Evolutionary conservation across 1,284 basidiomycete genomes (phyloP), one percentile per base, ranked within the genome.

Genomic region (Fistulina hepatica): DNA sequence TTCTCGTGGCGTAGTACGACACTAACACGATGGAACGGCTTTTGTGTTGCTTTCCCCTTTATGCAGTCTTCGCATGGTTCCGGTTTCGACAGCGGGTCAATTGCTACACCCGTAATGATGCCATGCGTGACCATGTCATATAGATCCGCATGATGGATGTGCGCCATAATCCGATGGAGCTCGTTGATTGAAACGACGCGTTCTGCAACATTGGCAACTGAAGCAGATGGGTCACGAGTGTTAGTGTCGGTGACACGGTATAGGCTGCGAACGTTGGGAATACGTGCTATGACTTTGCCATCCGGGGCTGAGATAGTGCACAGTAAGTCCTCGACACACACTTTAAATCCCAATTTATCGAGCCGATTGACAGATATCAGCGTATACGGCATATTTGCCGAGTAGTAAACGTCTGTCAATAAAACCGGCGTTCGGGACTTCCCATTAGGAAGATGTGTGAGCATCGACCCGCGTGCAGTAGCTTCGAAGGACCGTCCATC

Each of bases 211-310:
- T 12, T n/a, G 33, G 35, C 11, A 13, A 16, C 8, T 6, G 35
- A 11, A 13, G 37, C 19, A 4, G 4, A n/a, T 21, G 34, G 10
- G 19, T 9, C 11, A 13, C 23, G 7, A 33, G 35, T 21, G 22
- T 16, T 23, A 31, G 32, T 28, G 7, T 17, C 5, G 31, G 24
- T 7, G 31, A 42, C 36, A 36, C 36, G 40, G 26, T 42, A 43
- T 10, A 43, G 42, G 31, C 42, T 39, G 1, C 42, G 36, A 12
- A 43, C 21, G 17, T 40, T 34, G 2, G 34, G 42, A 11, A 43
- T 37, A 5, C 33, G 37, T 10, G 33, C 42, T n/a, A 43, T 34
- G 13, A 39, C 22, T 7, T 41, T n/a, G 7, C 35, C 35, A 22
- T 36, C 31, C 10, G 36, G n/a, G 16, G 36, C 38, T 25, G 26